These are phyloP conservation scores for Vitis hybrid DNA, from an alignment of 177 flowering plant genomes.

Conservation along the genomic window DNA sequence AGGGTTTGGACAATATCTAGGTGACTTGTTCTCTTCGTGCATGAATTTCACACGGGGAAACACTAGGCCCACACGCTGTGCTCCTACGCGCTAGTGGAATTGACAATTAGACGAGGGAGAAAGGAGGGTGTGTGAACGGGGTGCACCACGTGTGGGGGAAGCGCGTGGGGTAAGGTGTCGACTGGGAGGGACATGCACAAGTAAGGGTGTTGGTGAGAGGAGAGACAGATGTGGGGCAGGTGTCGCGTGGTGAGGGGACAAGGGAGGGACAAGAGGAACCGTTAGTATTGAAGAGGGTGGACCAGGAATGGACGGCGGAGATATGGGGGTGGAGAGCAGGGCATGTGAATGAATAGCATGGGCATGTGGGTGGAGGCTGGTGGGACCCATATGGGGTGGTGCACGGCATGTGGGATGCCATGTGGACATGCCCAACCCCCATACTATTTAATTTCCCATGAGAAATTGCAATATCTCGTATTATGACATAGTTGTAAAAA, in stretches of 20 bases:
- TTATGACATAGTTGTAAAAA: no score
- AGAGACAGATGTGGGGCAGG: constrained; percentile 18
- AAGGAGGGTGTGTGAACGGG: no score
- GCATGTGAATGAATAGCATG: constrained; percentile 23
- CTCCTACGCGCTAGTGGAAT: constrained; percentile 1
- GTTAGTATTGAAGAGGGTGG: constrained; percentile 22
- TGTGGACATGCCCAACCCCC: constrained; percentile 1
- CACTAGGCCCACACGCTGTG: constrained; percentile 7
- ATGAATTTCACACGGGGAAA: constrained; percentile 13
- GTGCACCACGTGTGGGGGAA: neutral
- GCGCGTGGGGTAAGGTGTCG: neutral
- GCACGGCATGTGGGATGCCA: constrained; percentile 24
- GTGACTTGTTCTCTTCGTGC: constrained; percentile 19
- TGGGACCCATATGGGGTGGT: constrained; percentile 11
- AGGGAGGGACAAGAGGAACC: constrained; percentile 36
- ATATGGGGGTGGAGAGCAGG: constrained; percentile 15
- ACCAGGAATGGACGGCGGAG: constrained; percentile 24
- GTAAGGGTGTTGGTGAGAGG: constrained; percentile 14
- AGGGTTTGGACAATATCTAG: constrained; percentile 7
- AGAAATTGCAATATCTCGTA: no score
- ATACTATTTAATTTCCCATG: no score
- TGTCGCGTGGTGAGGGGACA: constrained; percentile 29
- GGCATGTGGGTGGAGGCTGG: constrained; percentile 19
- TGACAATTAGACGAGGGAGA: no score
- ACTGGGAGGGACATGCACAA: neutral